Conservation (phyloP, 139 green algal species). For the Deuterostichococcus epilithicus region DNA sequence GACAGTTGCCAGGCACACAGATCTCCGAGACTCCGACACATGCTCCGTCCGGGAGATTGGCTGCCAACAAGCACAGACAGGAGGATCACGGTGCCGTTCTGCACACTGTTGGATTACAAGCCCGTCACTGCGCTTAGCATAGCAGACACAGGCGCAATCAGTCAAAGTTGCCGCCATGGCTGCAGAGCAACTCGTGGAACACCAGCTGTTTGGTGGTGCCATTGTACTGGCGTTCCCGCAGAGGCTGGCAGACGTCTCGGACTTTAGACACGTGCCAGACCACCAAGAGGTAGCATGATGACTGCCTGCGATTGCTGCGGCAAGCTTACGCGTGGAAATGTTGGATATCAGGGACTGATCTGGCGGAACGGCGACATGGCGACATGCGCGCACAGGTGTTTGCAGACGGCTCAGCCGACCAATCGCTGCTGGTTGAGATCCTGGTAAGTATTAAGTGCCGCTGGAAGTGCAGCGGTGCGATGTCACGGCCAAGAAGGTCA, state of each 20-base stretch:
- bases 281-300: conserved; percentile 50
- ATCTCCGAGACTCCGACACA: too few species aligned
- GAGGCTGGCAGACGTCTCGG: conserved; percentile 46
- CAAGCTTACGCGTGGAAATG: background rate
- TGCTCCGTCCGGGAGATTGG: too few species aligned
- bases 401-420: conserved; percentile 49
- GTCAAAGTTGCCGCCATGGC: background rate
- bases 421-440: conserved; percentile 66
- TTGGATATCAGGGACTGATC: too few species aligned
- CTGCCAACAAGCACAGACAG: too few species aligned
- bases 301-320: background rate
- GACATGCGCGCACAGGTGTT: conserved; percentile 40
- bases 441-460: conserved; percentile 37
- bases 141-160: too few species aligned
- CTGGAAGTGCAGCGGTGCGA: too few species aligned
- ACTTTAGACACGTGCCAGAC: conserved; percentile 60
- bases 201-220: conserved; percentile 51
- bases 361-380: too few species aligned
- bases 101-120: too few species aligned
- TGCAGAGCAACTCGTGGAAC: conserved; percentile 11
- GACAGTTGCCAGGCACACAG: too few species aligned
- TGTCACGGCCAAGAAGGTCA: background rate
- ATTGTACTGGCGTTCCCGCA: conserved; percentile 34
- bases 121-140: too few species aligned
- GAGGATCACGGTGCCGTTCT: too few species aligned